phyloP scores from a whole-genome alignment of 306 rosid species.

The Dicorynia guianensis region DNA sequence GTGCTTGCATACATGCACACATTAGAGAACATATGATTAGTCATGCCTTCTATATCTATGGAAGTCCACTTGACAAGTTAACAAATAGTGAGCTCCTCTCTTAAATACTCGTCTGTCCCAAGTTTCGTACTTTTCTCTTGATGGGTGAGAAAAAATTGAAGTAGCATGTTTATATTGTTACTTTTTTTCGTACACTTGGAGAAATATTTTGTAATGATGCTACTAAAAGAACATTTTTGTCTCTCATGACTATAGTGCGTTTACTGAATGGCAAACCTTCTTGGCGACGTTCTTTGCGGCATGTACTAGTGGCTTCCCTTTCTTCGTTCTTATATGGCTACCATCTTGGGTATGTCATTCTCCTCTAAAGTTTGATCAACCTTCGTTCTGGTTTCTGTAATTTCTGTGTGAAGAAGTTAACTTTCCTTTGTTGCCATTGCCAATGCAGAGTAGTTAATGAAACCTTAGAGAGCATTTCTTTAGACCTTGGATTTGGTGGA shows the following conservation, averaged over 20 bases:
- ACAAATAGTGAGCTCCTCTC: slow-evolving; percentile 28
- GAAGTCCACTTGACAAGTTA: slow-evolving; percentile 20
- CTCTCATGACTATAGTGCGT: slow-evolving; percentile 49
- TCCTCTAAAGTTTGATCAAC: slow-evolving; percentile 38
- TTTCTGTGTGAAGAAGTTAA: slow-evolving; percentile 12
- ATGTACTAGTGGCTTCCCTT: slow-evolving; percentile 69
- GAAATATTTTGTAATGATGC: slow-evolving; percentile 27
- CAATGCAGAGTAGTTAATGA: slow-evolving; percentile 83
- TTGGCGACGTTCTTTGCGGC: slow-evolving; percentile 71
- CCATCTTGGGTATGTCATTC: slow-evolving; percentile 72
- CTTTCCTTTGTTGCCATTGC: slow-evolving; percentile 40
- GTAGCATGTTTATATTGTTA: background rate
- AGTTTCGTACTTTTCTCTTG: slow-evolving; percentile 6
- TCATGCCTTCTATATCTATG: slow-evolving; percentile 17
- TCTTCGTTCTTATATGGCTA: slow-evolving; percentile 87
- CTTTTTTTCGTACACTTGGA: background rate
- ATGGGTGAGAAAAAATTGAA: slow-evolving; percentile 11
- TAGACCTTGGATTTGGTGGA: slow-evolving; percentile 81
- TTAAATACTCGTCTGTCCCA: background rate
- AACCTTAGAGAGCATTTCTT: slow-evolving; percentile 83
- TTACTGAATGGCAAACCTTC: slow-evolving; percentile 61
- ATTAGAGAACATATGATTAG: background rate
- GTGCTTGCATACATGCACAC: slow-evolving; percentile 15
- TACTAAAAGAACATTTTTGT: slow-evolving; percentile 41
- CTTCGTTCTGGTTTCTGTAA: slow-evolving; percentile 17